Evolutionary conservation across 2,329 filamentous ascomycete genomes (phyloP), one percentile per base, ranked within the genome.

Genomic region (Colletotrichum aenigma): DNA sequence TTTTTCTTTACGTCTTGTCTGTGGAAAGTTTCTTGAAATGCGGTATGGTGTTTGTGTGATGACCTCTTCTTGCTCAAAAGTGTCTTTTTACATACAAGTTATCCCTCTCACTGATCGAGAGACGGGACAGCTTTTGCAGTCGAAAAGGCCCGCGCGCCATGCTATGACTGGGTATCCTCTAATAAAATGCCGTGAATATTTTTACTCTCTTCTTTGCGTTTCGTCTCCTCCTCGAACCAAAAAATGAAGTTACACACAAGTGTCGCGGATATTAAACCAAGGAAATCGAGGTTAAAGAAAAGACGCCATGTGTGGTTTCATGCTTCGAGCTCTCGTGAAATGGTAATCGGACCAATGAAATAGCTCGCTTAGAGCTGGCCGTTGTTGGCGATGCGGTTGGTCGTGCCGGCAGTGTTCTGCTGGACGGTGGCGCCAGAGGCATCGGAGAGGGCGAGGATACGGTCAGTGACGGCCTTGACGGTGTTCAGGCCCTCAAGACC

Each of bases 381-480:
- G 81, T 92, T 92, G 85, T 91, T 91, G 80, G 89, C 90, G 78
- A 92, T 92, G 77, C 88, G 80, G 78, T 78, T 82, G 24, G 90
- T 91, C 6, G 90, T 92, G 64, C 83, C 84, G 38, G 70, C 76
- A 18, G 78, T 79, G 80, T 89, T 90, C 75, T 82, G 81, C 38
- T 61, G 60, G 70, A 91, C 90, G 7, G 65, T 56, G 6, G 89
- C 87, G 55, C 87, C 87, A 3, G 87, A 86, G 48, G 81, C 77
- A n/a, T 79, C 78, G 58, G 90, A 91, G 30, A 93, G 87, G 76
- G 84, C 81, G 84, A 88, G 89, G 80, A 93, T 88, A 77, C 87
- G 85, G 73, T 85, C 78, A 38, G 84, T 84, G 71, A 92, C 87
- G 15, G 80, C 84, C 55, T 81, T 83, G 28, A 89, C 85, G 65